Base-by-base conservation (phyloP, 164 flowering plant species). In the Magnolia changhungtana region DNA sequence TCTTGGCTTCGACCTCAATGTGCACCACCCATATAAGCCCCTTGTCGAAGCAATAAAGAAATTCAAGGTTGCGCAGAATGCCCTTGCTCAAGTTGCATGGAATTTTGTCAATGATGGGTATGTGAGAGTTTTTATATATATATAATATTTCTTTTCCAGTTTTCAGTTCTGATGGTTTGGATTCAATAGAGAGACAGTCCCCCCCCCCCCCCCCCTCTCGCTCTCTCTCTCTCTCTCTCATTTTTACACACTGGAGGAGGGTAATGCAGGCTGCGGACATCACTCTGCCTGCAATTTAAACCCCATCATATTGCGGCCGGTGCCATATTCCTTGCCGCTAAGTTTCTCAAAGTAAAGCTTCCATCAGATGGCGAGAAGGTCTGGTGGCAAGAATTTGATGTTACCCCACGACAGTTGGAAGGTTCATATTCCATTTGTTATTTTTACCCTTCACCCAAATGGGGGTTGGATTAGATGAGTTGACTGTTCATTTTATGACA, bases 351-450 rank as follows among this genome's bases (percentile, higher is more conserved):
- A 84, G 94, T 91, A 74, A 92, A 87, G 85, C 91, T 91, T 75
- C 91, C 94, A 70, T 88, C 92, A 1, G 94, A 92, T 76, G 92
- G 94, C 23, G 97, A 91, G 85, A 91, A 86, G 87, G 91, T 90
- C 74, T 92, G 94, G 95, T 91, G 97, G 95, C 94, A 90, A 78
- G 97, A 92, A 80, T 92, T 92, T 85, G 95, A 92, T 85, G 94
- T 91, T 81, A 90, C 95, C 83, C 92, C 95, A 71, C 92, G 92
- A 65, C 92, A 89, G 76, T 88, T 92, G 86, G 95, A 92, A 86
- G 97, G 97, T 92, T 68, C 76, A 87, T 85, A n/a, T 79, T 77
- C 71, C 58, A 76, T 58, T 67, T 50, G 14, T 72, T 73, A 20
- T 23, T 27, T 37, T 20, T 76, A 13, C n/a, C 21, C n/a, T 76